Evolutionary conservation across 75 land plant species (phyloP).

Genomic region (Cryptomeria japonica): DNA sequence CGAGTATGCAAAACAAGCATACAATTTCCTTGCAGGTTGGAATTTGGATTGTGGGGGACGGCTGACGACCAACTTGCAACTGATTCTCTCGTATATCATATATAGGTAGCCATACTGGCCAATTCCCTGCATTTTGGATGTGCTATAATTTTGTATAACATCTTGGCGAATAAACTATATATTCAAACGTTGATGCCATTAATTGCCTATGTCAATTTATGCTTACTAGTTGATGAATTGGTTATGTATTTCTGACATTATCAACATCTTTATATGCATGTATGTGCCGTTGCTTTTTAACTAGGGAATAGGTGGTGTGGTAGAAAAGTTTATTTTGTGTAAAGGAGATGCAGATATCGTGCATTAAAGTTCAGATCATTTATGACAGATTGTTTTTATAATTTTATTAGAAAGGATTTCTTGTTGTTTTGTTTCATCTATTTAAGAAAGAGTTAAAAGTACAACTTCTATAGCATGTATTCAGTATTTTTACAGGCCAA

Average conservation of each 20-base stretch:
- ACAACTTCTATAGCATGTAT: not conserved
- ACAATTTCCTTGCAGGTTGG: not conserved
- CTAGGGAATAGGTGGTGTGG: not conserved
- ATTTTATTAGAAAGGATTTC: not conserved
- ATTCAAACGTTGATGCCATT: not conserved
- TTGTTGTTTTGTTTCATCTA: not conserved
- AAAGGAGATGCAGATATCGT: not conserved
- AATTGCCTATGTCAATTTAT: not conserved
- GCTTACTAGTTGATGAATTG: not conserved
- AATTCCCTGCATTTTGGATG: not conserved
- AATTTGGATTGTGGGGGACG: not conserved
- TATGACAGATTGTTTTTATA: not conserved
- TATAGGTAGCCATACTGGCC: conserved; percentile 10
- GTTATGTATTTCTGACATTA: not conserved
- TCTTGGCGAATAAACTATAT: not conserved
- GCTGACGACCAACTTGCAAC: not conserved
- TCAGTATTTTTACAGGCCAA: not conserved
- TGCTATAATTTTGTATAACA: not conserved
- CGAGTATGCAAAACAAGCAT: not conserved
- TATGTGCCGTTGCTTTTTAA: not conserved
- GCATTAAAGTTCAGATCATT: not conserved
- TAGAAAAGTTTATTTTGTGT: not conserved
- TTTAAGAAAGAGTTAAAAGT: not conserved
- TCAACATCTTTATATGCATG: not conserved
- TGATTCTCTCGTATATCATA: not conserved